These are phyloP conservation scores for Penicillium paneum DNA, from an alignment of 2,329 filamentous ascomycete species.

Conservation along the genomic window DNA sequence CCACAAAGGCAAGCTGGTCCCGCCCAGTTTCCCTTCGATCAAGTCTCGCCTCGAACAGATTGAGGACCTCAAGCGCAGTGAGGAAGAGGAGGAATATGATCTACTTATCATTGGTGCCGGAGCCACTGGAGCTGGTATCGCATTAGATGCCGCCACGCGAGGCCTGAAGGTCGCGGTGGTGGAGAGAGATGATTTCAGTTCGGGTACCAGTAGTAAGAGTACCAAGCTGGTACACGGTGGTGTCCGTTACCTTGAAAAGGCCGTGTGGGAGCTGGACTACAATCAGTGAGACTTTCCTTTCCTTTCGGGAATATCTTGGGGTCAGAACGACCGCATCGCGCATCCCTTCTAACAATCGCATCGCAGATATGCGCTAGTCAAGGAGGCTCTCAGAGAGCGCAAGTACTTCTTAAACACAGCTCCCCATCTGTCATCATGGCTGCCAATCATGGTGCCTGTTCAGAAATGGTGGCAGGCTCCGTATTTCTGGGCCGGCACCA, in stretches of 20 bases:
- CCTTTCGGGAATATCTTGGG: not conserved
- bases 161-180: conserved; percentile 77
- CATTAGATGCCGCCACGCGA: conserved; percentile 74
- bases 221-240: conserved; percentile 84
- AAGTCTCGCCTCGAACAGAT: conserved; percentile 53
- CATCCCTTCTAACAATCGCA: conserved; percentile 8
- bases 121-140: conserved; percentile 76
- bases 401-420: conserved; percentile 81
- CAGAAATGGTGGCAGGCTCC: conserved; percentile 82
- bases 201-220: conserved; percentile 80
- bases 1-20: conserved; percentile 56
- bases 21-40: conserved; percentile 51
- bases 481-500: conserved; percentile 68
- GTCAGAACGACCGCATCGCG: not conserved
- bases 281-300: conserved; percentile 56
- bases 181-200: conserved; percentile 78
- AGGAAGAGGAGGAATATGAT: conserved; percentile 61
- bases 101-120: conserved; percentile 75
- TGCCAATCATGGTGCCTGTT: conserved; percentile 79
- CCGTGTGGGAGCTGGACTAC: conserved; percentile 80
- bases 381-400: conserved; percentile 76
- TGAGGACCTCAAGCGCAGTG: conserved; percentile 48
- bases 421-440: conserved; percentile 74
- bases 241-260: conserved; percentile 82
- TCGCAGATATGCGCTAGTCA: conserved; percentile 63